phyloP scores from a whole-genome alignment of 2,329 filamentous ascomycete genomes.

The Diaporthe helianthi region DNA sequence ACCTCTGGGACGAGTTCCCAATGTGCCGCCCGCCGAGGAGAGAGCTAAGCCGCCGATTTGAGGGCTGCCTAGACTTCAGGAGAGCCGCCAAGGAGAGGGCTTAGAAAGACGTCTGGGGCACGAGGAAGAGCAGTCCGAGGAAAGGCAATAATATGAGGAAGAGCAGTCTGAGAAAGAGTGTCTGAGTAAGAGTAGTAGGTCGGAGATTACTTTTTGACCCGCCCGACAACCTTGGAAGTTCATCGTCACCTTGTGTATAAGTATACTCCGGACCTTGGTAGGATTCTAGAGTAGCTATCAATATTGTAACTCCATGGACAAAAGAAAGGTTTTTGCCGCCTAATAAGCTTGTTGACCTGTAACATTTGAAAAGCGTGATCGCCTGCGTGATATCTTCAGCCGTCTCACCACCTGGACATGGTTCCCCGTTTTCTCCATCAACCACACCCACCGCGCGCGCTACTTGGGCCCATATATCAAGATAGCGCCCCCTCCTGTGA shows the following conservation, averaged over 20 bases:
- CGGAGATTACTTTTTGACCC: background rate
- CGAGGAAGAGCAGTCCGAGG: too few species aligned
- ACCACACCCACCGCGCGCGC: slow-evolving; percentile 39
- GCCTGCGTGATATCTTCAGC: slow-evolving; percentile 39
- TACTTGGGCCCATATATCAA: slow-evolving; percentile 38
- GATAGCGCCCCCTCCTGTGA: slow-evolving; percentile 20
- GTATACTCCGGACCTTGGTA: too few species aligned
- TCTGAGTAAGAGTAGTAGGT: too few species aligned
- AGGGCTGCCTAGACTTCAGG: too few species aligned
- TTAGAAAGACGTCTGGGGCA: too few species aligned
- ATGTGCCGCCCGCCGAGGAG: too few species aligned
- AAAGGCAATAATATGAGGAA: too few species aligned
- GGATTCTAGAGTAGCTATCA: slow-evolving; percentile 35
- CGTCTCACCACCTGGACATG: slow-evolving; percentile 41
- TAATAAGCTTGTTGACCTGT: slow-evolving; percentile 37
- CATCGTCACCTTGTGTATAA: background rate
- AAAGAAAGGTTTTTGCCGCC: slow-evolving; percentile 31
- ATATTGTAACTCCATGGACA: slow-evolving; percentile 1
- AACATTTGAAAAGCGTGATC: slow-evolving; percentile 38
- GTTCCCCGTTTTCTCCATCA: slow-evolving; percentile 38
- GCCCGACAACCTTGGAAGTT: background rate
- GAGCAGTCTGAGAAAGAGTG: too few species aligned
- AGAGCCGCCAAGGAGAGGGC: too few species aligned
- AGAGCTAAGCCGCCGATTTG: too few species aligned
- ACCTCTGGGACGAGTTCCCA: too few species aligned